phyloP scores from a whole-genome alignment of 2,329 filamentous ascomycete species.

The Alternaria sp. region DNA sequence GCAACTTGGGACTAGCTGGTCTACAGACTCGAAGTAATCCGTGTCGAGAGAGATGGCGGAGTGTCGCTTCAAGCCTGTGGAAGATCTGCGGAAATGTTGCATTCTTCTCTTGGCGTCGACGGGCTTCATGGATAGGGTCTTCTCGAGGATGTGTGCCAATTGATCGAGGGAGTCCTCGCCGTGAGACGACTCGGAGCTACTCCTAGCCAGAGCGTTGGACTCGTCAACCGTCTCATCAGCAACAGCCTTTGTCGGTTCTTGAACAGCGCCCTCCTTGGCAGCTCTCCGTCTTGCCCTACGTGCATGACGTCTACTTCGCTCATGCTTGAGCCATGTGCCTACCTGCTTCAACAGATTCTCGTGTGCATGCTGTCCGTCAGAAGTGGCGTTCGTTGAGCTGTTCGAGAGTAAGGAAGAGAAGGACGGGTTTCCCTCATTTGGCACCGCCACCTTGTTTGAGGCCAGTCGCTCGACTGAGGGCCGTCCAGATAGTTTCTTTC shows the following conservation, averaged over 20 bases:
- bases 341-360: constrained; percentile 73
- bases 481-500: constrained; percentile 56
- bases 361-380: constrained; percentile 40
- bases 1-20: constrained; percentile 82
- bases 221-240: constrained; percentile 17
- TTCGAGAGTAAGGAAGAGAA: constrained; percentile 44
- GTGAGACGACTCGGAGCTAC: constrained; percentile 66
- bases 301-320: constrained; percentile 72
- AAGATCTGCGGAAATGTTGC: constrained; percentile 40
- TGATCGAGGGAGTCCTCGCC: constrained; percentile 79
- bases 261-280: constrained; percentile 53
- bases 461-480: constrained; percentile 47
- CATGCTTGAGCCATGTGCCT: constrained; percentile 81
- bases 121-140: constrained; percentile 62
- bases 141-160: constrained; percentile 80
- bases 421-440: constrained; percentile 40
- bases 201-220: constrained; percentile 52
- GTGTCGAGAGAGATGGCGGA: constrained; percentile 77
- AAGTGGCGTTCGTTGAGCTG: constrained; percentile 34
- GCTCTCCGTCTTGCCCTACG: constrained; percentile 61
- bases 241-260: constrained; percentile 11
- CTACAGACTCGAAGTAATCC: constrained; percentile 79
- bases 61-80: constrained; percentile 53
- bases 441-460: constrained; percentile 32
- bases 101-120: constrained; percentile 45